Evolutionary conservation across 2,329 filamentous ascomycete genomes (phyloP).

Genomic region (Exophiala sp.): DNA sequence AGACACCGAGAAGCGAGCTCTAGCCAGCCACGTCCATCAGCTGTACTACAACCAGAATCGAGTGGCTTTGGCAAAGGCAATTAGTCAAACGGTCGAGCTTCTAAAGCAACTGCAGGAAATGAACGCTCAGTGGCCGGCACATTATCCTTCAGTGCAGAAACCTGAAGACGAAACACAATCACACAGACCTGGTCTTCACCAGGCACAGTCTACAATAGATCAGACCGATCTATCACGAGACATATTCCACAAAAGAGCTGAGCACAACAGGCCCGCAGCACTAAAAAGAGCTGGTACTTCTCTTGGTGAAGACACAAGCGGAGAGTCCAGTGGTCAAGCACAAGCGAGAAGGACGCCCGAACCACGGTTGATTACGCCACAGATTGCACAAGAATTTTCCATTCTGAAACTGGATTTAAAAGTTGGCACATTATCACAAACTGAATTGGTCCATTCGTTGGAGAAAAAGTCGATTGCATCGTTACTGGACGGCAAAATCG

Average conservation of each 20-base stretch:
- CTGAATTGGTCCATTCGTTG: conserved; percentile 88
- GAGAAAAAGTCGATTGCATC: conserved; percentile 90
- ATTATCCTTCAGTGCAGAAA: conserved; percentile 82
- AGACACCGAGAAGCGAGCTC: conserved; percentile 63
- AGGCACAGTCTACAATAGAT: conserved; percentile 37
- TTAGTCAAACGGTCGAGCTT: conserved; percentile 79
- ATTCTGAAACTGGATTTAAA: conserved; percentile 93
- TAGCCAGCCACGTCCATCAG: conserved; percentile 84
- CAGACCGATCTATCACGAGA: conserved; percentile 32
- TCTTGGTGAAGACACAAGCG: conserved; percentile 52
- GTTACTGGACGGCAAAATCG: conserved; percentile 88
- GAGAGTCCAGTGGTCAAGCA: conserved; percentile 71
- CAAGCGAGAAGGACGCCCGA: conserved; percentile 62
- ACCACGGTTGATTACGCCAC: conserved; percentile 81
- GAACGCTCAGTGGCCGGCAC: conserved; percentile 88
- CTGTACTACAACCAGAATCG: conserved; percentile 78
- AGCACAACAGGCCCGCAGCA: conserved; percentile 45
- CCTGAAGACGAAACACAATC: conserved; percentile 41
- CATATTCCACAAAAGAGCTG: conserved; percentile 28
- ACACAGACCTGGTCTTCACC: conserved; percentile 35
- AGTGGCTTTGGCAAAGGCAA: conserved; percentile 78
- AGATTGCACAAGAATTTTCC: conserved; percentile 94
- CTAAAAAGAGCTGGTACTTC: conserved; percentile 71
- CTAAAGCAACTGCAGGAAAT: conserved; percentile 80
- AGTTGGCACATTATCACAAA: conserved; percentile 78